These are phyloP conservation scores for Helicocarpus griseus DNA, from an alignment of 2,329 filamentous ascomycete species.

Conservation along the genomic window DNA sequence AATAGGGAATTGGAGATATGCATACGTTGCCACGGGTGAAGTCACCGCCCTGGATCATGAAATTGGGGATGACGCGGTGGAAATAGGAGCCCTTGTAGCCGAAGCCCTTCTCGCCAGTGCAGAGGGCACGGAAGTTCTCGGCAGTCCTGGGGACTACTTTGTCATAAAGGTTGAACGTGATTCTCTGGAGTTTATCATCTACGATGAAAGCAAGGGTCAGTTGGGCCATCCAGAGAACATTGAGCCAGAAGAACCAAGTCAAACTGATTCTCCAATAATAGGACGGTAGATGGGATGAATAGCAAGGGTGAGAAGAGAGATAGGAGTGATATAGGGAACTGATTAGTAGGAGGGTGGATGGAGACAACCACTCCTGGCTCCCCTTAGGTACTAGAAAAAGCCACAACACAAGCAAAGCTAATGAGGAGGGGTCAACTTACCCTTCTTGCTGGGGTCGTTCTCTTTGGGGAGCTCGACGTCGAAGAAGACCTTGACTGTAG, in stretches of 20 bases:
- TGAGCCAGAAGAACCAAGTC: too few relatives aligned
- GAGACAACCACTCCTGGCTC: neutral
- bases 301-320: neutral
- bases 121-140: slow-evolving; percentile 76
- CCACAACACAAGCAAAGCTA: too few relatives aligned
- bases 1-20: slow-evolving; percentile 11
- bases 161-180: slow-evolving; percentile 84
- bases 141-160: slow-evolving; percentile 79
- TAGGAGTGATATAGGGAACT: neutral
- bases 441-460: slow-evolving; percentile 34
- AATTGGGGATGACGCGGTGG: slow-evolving; percentile 86
- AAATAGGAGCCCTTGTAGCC: slow-evolving; percentile 76
- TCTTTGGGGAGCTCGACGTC: slow-evolving; percentile 55
- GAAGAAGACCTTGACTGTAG: slow-evolving; percentile 67
- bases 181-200: slow-evolving; percentile 52
- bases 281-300: too few relatives aligned
- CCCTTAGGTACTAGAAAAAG: neutral
- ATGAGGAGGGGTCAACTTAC: neutral
- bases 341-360: neutral
- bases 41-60: slow-evolving; percentile 96
- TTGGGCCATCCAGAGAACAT: too few relatives aligned
- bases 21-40: slow-evolving; percentile 86
- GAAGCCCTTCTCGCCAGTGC: slow-evolving; percentile 70
- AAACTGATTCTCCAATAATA: too few relatives aligned
- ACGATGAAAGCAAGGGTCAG: slow-evolving; percentile 3